phyloP scores from a whole-genome alignment of 345 rosid genomes.

The Bruguiera gymnorhiza region DNA sequence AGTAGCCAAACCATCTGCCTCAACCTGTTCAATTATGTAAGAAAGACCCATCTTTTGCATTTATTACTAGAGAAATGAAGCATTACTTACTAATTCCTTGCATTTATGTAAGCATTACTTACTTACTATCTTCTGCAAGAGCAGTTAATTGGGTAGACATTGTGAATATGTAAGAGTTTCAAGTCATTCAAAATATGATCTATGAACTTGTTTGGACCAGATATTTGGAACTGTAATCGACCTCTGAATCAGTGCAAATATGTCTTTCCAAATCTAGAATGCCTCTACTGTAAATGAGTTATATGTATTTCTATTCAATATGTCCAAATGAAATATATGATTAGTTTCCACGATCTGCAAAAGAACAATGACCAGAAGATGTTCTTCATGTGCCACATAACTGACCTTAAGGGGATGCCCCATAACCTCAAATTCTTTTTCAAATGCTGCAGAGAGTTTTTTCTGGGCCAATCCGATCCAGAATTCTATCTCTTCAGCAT shows the following conservation, averaged over 20 bases:
- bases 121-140: not conserved
- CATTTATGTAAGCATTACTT: not conserved
- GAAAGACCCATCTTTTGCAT: not conserved
- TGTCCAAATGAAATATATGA: not conserved
- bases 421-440: slow-evolving; percentile 33
- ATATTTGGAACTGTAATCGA: not conserved
- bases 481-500: slow-evolving; percentile 58
- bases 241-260: not conserved
- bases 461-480: slow-evolving; percentile 68
- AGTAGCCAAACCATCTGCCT: slow-evolving; percentile 52
- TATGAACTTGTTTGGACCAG: not conserved
- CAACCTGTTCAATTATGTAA: slow-evolving; percentile 31
- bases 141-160: no score
- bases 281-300: not conserved
- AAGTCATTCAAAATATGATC: no score
- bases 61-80: not conserved
- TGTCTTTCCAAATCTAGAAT: not conserved
- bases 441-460: slow-evolving; percentile 51
- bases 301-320: not conserved
- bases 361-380: not conserved
- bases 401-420: slow-evolving; percentile 37
- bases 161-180: not conserved
- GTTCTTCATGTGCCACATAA: slow-evolving; percentile 7
- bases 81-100: not conserved
- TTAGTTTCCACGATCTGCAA: not conserved